Percentiles rank a stretch among this genome's conserved stretches.
These are phyloP conservation scores for Brassica balearica DNA, from an alignment of 441 rosid species.

Conservation along the genomic window DNA sequence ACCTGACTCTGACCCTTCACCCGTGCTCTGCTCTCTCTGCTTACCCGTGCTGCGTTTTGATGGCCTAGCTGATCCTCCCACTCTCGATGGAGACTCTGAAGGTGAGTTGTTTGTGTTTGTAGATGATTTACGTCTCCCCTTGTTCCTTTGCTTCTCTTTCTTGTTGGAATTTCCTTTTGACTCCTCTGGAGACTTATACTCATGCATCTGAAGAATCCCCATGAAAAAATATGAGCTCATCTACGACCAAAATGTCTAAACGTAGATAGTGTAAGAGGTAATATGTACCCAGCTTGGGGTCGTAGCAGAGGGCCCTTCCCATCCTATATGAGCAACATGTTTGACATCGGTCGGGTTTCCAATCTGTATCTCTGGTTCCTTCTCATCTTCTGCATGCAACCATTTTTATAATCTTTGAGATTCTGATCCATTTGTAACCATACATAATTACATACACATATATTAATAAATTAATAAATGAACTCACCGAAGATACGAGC, in stretches of 20 bases:
- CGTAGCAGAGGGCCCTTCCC: slow-evolving; percentile 81
- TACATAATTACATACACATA: not conserved
- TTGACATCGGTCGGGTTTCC: slow-evolving; percentile 96
- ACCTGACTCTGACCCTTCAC: slow-evolving; percentile 33
- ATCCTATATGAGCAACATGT: slow-evolving; percentile 99
- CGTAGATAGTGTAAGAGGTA: not conserved
- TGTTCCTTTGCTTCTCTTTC: slow-evolving; percentile 40
- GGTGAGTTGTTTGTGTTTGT: slow-evolving; percentile 41
- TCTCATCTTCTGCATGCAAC: slow-evolving; percentile 75
- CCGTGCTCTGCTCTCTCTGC: slow-evolving; percentile 36
- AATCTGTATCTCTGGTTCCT: slow-evolving; percentile 86
- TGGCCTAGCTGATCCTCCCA: slow-evolving; percentile 39
- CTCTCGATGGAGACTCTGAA: slow-evolving; percentile 36
- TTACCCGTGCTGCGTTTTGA: slow-evolving; percentile 40
- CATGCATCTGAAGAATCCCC: slow-evolving; percentile 35
- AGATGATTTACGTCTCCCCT: slow-evolving; percentile 43
- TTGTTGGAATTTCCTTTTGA: slow-evolving; percentile 37
- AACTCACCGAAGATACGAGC: not conserved
- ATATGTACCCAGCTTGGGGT: slow-evolving; percentile 82
- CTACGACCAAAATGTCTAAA: not conserved
- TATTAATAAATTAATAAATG: not conserved
- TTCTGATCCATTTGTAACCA: slow-evolving; percentile 1
- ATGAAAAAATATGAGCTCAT: slow-evolving; percentile 5
- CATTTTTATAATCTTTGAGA: not conserved
- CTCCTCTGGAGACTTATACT: slow-evolving; percentile 36